Evolutionary conservation across 2,329 filamentous ascomycete species (phyloP).

Genomic region (Cladophialophora exuberans): DNA sequence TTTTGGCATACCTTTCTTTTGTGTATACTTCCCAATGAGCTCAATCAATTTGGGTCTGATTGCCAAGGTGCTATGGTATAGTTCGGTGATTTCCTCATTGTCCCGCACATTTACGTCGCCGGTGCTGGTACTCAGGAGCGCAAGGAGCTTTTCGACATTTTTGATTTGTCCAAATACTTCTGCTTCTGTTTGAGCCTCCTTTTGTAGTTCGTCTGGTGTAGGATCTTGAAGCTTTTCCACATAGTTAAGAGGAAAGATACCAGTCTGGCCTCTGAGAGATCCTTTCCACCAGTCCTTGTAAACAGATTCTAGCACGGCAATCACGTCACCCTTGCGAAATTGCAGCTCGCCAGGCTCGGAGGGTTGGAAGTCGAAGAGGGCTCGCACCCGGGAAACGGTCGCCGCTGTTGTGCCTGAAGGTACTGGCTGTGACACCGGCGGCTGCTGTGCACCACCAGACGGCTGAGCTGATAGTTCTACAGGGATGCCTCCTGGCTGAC

Average conservation of each 20-base stretch:
- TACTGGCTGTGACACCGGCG: slow-evolving; percentile 57
- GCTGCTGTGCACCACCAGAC: slow-evolving; percentile 41
- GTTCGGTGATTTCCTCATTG: slow-evolving; percentile 90
- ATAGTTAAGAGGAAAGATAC: slow-evolving; percentile 98
- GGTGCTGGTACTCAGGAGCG: slow-evolving; percentile 84
- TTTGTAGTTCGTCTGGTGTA: slow-evolving; percentile 88
- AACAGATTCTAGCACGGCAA: slow-evolving; percentile 94
- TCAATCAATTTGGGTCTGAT: slow-evolving; percentile 97
- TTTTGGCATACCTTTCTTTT: slow-evolving; percentile 84
- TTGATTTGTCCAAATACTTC: slow-evolving; percentile 78
- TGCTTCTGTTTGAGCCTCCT: slow-evolving; percentile 92
- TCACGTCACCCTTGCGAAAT: slow-evolving; percentile 95
- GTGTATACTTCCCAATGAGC: slow-evolving; percentile 97
- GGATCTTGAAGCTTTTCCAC: slow-evolving; percentile 97
- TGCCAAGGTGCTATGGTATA: slow-evolving; percentile 90
- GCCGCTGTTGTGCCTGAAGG: slow-evolving; percentile 89
- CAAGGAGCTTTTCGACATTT: slow-evolving; percentile 80
- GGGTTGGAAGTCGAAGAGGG: slow-evolving; percentile 91
- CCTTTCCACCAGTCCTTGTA: slow-evolving; percentile 99
- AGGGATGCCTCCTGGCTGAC: slow-evolving; percentile 44
- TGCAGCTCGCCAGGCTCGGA: slow-evolving; percentile 93
- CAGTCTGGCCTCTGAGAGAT: slow-evolving; percentile 88
- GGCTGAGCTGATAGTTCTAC: slow-evolving; percentile 42
- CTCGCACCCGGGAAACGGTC: slow-evolving; percentile 91
- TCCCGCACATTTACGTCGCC: slow-evolving; percentile 81